phyloP scores from a whole-genome alignment of 495 filamentous ascomycete species.

The Penicillium ochrochloron region DNA sequence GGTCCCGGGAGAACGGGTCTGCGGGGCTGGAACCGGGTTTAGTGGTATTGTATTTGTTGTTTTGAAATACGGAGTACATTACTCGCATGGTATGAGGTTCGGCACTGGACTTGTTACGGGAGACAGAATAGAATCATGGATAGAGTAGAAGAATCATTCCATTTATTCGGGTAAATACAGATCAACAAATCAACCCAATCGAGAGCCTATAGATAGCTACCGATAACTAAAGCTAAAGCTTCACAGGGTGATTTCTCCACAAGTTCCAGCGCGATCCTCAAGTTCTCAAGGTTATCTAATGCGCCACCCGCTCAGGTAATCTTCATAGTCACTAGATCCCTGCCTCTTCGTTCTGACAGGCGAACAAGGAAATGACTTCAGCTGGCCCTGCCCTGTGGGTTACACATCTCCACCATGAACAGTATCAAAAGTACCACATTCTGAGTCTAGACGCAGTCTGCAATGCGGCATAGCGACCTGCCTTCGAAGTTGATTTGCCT shows the following conservation, averaged over 20 bases:
- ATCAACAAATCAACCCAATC: not conserved
- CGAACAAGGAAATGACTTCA: not conserved
- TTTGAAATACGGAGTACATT: not conserved
- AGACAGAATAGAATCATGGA: not conserved
- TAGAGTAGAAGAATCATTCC: not conserved
- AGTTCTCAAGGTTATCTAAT: not conserved
- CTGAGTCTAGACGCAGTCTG: not conserved
- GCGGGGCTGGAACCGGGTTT: slow-evolving; percentile 2
- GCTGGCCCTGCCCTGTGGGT: not conserved
- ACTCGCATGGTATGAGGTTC: not conserved
- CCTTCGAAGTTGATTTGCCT: not conserved
- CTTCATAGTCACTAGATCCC: slow-evolving; percentile 13
- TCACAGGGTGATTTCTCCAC: not conserved
- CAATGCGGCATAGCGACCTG: not conserved
- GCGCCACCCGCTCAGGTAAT: slow-evolving; percentile 2
- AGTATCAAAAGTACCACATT: not conserved
- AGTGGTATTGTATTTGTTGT: not conserved
- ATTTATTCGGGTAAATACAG: not conserved
- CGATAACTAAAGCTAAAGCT: not conserved
- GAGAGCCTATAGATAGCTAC: not conserved
- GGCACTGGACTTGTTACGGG: no score
- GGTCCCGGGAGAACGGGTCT: slow-evolving; percentile 3
- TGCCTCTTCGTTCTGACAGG: slow-evolving; percentile 8
- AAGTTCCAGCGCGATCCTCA: not conserved
- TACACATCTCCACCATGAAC: not conserved